Evolutionary conservation across 257 asterid species (phyloP), one percentile per base, ranked within the genome.

Genomic region (Apocynum venetum): DNA sequence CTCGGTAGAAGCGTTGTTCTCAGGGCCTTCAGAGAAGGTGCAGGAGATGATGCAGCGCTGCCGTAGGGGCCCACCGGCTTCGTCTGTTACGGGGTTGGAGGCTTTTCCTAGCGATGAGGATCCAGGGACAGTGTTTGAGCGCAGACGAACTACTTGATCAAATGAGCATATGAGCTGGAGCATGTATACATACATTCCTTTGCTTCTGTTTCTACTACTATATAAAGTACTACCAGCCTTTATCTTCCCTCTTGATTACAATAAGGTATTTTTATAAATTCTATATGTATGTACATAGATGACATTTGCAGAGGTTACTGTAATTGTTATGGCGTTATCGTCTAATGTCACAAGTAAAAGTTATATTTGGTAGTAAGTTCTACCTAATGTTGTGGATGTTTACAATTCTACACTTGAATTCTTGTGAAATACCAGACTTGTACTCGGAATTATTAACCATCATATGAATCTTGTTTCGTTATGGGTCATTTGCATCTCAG

Each of bases 1-100:
- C 36, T 85, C 97, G 0, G 98, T 93, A 55, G 99, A 95, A 80
- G 99, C 97, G 14, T 68, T 95, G 70, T 89, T 95, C 82, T 93
- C 98, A 1, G 97, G 98, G 60, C 83, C 75, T 61, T 76, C 89
- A 1, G 94, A 91, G 76, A 93, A 91, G 87, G 97, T 93, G 70
- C 86, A 84, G 65, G 96, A 90, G 76, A 95, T 95, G 97, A 96
- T 91, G 87, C 93, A 90, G 85, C 90, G 97, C n/a, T 95, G 99
- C 84, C 85, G 97, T 85, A 87, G 94, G 8, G 99, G 99, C 3
- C 99, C 98, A 7, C 94, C 96, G 2, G 85, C 89, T 17, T 96
- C 98, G 20, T 79, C 82, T 83, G 98, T 94, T 52, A 89, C 97
- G 1, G 96, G 90, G 11, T 83, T 94, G 17, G 87, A 88, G 84